phyloP scores from a whole-genome alignment of 495 filamentous ascomycete genomes.

The Penicillium bialowiezense region DNA sequence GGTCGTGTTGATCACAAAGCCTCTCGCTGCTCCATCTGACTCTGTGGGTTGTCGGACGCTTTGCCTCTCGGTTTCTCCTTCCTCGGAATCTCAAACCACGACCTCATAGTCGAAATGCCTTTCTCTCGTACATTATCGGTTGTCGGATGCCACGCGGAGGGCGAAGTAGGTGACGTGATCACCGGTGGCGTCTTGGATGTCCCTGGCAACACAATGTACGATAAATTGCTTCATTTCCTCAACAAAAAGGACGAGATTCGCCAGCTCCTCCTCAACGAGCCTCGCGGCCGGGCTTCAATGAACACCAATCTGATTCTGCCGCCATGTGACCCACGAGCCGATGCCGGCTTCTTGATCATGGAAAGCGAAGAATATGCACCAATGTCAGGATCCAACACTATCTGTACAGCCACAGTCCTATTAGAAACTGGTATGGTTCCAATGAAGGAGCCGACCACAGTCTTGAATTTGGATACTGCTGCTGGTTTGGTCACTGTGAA shows the following conservation, averaged over 20 bases:
- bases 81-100: too few species aligned
- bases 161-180: conserved; percentile 35
- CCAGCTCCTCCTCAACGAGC: conserved; percentile 36
- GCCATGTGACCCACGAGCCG: conserved; percentile 31
- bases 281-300: conserved; percentile 32
- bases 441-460: conserved; percentile 33
- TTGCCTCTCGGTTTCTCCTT: too few species aligned
- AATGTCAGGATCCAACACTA: conserved; percentile 38
- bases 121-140: conserved; percentile 27
- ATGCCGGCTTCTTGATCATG: conserved; percentile 39
- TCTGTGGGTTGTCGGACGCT: too few species aligned
- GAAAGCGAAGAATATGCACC: conserved; percentile 37
- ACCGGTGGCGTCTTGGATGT: conserved; percentile 34
- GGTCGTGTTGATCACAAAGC: too few species aligned
- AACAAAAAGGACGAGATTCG: conserved; percentile 28
- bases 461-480: conserved; percentile 27
- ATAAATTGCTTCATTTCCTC: conserved; percentile 27
- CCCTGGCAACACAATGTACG: conserved; percentile 32
- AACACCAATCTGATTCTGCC: conserved; percentile 35
- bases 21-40: too few species aligned
- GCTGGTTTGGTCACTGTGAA: conserved; percentile 30
- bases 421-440: conserved; percentile 37
- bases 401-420: conserved; percentile 33
- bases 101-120: conserved; percentile 9
- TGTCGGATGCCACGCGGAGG: conserved; percentile 30